A percentile compares a stretch with the other conserved stretches of the same genome.
These are phyloP conservation scores for Blastobotrys persicus DNA, from an alignment of 1,139 yeast species.

Conservation along the genomic window DNA sequence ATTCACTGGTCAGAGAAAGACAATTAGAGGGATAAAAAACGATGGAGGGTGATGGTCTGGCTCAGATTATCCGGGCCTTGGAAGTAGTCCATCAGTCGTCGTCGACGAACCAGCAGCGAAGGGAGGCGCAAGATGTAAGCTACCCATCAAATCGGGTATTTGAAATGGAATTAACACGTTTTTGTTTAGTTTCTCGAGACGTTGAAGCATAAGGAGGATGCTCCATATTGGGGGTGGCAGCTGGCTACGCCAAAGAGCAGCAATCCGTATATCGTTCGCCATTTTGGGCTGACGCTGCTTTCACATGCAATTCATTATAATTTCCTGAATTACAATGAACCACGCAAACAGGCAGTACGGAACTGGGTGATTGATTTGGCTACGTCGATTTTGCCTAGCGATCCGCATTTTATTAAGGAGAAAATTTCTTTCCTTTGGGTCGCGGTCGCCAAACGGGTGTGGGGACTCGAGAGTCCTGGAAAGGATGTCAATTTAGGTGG, in stretches of 20 bases:
- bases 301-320: conserved; percentile 65
- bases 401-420: conserved; percentile 88
- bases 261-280: conserved; percentile 71
- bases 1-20: not conserved
- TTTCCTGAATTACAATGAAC: conserved; percentile 57
- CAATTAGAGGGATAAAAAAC: conserved; percentile 4
- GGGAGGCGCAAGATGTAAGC: conserved; percentile 43
- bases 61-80: conserved; percentile 64
- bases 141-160: not conserved
- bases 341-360: conserved; percentile 67
- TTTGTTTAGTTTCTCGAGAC: conserved; percentile 59
- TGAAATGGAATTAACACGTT: conserved; percentile 11
- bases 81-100: conserved; percentile 74
- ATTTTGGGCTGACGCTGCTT: conserved; percentile 80
- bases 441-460: conserved; percentile 82
- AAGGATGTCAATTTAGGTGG: conserved; percentile 12
- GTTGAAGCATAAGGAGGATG: conserved; percentile 72
- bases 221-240: conserved; percentile 92
- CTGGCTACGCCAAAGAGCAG: conserved; percentile 66
- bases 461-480: conserved; percentile 57
- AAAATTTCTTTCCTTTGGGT: conserved; percentile 92
- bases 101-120: conserved; percentile 52
- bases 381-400: conserved; percentile 53
- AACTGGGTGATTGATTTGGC: conserved; percentile 84
- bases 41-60: conserved; percentile 33